Base-by-base conservation (phyloP, 176 grass and related monocot species). In the Triticum timopheevii region DNA sequence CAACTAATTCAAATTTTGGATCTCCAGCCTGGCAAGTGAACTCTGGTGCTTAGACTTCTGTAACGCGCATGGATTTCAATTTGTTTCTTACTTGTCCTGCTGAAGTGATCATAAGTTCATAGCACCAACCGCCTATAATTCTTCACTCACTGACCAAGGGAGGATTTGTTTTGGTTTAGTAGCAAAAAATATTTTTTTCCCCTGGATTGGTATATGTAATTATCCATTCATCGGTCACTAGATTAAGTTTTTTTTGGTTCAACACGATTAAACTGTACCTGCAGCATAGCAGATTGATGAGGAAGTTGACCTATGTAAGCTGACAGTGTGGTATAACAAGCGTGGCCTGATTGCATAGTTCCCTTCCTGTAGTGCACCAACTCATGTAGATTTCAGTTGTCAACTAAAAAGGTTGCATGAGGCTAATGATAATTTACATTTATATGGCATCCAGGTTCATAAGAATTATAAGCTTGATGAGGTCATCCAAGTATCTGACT, bases 1-100 rank as follows among this genome's bases (percentile, higher is more conserved):
- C 1, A 52, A 52, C 73, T 76, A 15, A 31, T 52, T 76, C 23
- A 52, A 76, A 10, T 49, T 49, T 49, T 23, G 49, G 39, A 25
- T 45, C 45, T 28, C 72, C 72, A 52, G 47, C 20, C 73, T 76
- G 44, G 73, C 73, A 52, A 52, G 73, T 25, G 45, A 76, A 76
- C 72, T 49, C 71, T 75, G 13, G 42, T 49, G 23, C 72, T 47
- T 49, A 16, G 42, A 36, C 66, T 69, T 36, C 22, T 23, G 69
- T 72, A 61, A 2, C 19, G 30, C 1, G 2, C 69, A 42, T 73
- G 4, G 10, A 1, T 24, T 73, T 7, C 19, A 15, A 7, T 8
- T 73, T 45, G 40, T 50, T 5, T 19, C 73, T 74, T 49, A 73
- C 70, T 56, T 3, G n/a, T 62, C 8, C 73, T 20, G 13, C 15